These are phyloP conservation scores for Purpureocillium lavendulum DNA, from an alignment of 2,329 filamentous ascomycete species.

Conservation along the genomic window DNA sequence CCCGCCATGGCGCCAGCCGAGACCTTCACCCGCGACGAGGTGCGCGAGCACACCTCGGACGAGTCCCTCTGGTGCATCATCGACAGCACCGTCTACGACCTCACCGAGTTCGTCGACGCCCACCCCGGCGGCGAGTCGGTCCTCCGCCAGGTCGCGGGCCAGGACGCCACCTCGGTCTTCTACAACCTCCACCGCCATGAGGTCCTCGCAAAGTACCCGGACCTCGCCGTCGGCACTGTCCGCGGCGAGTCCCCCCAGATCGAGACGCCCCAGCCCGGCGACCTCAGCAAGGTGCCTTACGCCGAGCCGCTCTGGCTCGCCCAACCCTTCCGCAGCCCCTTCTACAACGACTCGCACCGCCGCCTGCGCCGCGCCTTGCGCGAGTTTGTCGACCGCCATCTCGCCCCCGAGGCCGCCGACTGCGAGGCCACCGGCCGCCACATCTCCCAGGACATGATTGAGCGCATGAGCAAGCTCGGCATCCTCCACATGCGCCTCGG, in stretches of 20 bases:
- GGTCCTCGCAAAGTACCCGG: conserved; percentile 71
- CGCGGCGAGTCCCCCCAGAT: conserved; percentile 68
- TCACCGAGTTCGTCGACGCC: conserved; percentile 75
- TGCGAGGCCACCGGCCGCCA: conserved; percentile 67
- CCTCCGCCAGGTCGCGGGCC: conserved; percentile 70
- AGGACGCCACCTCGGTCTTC: conserved; percentile 74
- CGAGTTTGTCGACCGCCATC: conserved; percentile 62
- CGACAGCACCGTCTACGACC: conserved; percentile 80
- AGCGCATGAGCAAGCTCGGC: conserved; percentile 66
- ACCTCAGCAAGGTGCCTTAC: conserved; percentile 71
- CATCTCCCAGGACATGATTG: conserved; percentile 65
- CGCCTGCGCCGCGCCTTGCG: conserved; percentile 61
- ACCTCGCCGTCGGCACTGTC: conserved; percentile 68
- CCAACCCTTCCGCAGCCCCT: conserved; percentile 68
- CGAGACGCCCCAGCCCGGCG: conserved; percentile 59
- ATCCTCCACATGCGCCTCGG: conserved; percentile 77
- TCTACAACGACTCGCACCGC: conserved; percentile 69
- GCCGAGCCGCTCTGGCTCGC: conserved; percentile 79
- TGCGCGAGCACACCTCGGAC: conserved; percentile 67
- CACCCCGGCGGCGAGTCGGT: conserved; percentile 79
- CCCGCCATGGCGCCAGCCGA: conserved; percentile 28
- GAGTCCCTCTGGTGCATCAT: conserved; percentile 78
- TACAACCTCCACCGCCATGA: conserved; percentile 91
- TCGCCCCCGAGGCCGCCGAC: conserved; percentile 66
- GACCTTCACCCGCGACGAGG: conserved; percentile 53